These are phyloP conservation scores for Sparassis latifolia DNA, from an alignment of 1,284 basidiomycete genomes.

Conservation along the genomic window DNA sequence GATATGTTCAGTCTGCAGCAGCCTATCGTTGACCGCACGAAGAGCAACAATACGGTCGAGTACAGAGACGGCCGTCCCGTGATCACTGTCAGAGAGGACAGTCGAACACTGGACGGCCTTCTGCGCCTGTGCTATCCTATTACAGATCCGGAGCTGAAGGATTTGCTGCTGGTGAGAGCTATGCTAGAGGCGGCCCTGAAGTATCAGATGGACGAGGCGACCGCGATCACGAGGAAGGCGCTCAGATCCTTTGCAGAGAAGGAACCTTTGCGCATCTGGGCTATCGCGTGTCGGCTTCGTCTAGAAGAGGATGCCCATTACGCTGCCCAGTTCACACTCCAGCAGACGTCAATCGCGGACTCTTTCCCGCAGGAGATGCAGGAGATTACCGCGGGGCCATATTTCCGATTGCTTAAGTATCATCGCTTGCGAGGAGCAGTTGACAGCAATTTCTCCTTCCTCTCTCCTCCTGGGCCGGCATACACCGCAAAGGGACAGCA, in stretches of 20 bases:
- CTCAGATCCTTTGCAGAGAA: neutral
- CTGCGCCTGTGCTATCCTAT: conserved; percentile 19
- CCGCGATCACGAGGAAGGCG: neutral
- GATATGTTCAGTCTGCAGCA: conserved; percentile 9
- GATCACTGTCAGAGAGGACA: conserved; percentile 11
- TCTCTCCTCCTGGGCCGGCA: neutral
- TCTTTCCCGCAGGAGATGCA: neutral
- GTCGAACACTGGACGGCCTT: conserved; percentile 11
- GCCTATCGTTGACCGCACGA: neutral
- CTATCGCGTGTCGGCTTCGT: conserved; percentile 14
- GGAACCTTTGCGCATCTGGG: conserved; percentile 1
- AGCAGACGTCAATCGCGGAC: conserved; percentile 6
- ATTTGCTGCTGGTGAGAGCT: conserved; percentile 5
- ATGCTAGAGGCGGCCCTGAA: conserved; percentile 8
- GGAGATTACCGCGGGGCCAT: conserved; percentile 7
- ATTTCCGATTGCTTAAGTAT: conserved; percentile 11
- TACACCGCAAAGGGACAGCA: neutral
- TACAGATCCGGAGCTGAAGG: conserved; percentile 5
- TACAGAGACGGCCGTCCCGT: neutral
- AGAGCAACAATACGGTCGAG: neutral
- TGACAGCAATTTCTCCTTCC: neutral
- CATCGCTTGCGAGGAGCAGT: neutral
- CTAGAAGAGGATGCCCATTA: conserved; percentile 13
- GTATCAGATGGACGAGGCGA: conserved; percentile 8
- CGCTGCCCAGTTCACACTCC: conserved; percentile 3